Evolutionary conservation across 1,284 basidiomycete species (phyloP), one percentile per base, ranked within the genome.

Genomic region (Cryptococcus neoformans): DNA sequence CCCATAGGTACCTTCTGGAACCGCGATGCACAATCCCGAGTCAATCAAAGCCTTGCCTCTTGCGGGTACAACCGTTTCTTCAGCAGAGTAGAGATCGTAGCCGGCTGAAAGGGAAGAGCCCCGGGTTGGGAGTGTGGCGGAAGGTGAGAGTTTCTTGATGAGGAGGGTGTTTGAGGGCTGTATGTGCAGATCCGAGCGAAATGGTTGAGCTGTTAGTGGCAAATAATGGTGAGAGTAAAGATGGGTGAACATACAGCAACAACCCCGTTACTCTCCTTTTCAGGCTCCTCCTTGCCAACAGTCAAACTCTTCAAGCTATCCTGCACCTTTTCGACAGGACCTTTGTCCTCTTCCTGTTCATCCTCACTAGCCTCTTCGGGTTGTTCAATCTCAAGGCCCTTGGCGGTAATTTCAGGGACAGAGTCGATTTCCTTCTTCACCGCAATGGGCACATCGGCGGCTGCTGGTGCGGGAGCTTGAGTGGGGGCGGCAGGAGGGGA

Each of bases 21-120:
- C 90, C n/a, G 93, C 93, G 57, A 99, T 87, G n/a, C 90, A 90
- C 57, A 99, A 82, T 62, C 95, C 92, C 4, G 92, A 94, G 71
- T 94, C 88, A 40, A 99, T 80, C 37, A 98, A 81, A 10, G 90
- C 93, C 74, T 97, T 94, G 54, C 92, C 92, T 52, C 83, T 85
- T 2, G 90, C 90, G 8, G 91, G 90, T 28, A 96, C 84, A 7
- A 82, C 75, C 70, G 89, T 90, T 51, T 81, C 81, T 73, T 93
- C 91, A 0, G 92, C 90, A 5, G 73, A 89, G 79, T 93, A 96
- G 42, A 99, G 81, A 77, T 99, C 96, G 73, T 98, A 98, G 2
- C 96, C 96, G 6, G 96, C 96, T 1, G 95, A 85, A 38, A 89
- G 80, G 0, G 86, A 78, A 6, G 90, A 93, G 0, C 96, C 96